Conservation (phyloP, 345 rosid genomes). For the Schrenkiella parvula region DNA sequence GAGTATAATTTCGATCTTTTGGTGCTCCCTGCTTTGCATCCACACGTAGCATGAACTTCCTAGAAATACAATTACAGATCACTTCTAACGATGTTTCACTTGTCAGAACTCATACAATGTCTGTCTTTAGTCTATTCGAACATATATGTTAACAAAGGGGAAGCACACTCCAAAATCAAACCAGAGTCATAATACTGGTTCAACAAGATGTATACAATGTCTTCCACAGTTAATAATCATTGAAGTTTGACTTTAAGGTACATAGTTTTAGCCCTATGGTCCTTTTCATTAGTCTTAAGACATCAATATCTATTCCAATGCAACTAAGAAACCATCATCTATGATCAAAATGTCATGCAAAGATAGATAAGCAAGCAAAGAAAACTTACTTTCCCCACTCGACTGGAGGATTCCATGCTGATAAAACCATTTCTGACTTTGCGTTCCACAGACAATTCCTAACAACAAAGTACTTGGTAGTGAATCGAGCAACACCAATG, state of each 20-base stretch:
- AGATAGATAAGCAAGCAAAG: not conserved
- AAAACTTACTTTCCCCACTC: slow-evolving; percentile 91
- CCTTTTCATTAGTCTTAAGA: too few species aligned
- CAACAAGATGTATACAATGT: not conserved
- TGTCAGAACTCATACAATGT: not conserved
- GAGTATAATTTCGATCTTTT: slow-evolving; percentile 69
- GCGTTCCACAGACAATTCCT: slow-evolving; percentile 72
- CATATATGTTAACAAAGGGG: not conserved
- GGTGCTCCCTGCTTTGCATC: slow-evolving; percentile 93
- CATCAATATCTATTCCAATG: not conserved
- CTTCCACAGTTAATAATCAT: too few species aligned
- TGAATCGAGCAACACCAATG: slow-evolving; percentile 81
- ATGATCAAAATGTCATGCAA: not conserved
- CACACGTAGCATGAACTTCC: slow-evolving; percentile 82
- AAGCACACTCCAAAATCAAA: not conserved
- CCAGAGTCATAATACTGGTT: not conserved
- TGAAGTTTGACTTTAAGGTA: too few species aligned
- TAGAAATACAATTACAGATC: slow-evolving; percentile 32
- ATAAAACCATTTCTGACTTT: slow-evolving; percentile 77
- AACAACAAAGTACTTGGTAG: slow-evolving; percentile 70
- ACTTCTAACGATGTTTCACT: not conserved
- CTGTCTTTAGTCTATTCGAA: not conserved
- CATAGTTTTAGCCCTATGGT: too few species aligned
- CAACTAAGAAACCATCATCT: not conserved
- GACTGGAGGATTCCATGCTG: slow-evolving; percentile 92